These are phyloP conservation scores for Huntiella omanensis DNA, from an alignment of 2,329 filamentous ascomycete genomes.

Conservation along the genomic window DNA sequence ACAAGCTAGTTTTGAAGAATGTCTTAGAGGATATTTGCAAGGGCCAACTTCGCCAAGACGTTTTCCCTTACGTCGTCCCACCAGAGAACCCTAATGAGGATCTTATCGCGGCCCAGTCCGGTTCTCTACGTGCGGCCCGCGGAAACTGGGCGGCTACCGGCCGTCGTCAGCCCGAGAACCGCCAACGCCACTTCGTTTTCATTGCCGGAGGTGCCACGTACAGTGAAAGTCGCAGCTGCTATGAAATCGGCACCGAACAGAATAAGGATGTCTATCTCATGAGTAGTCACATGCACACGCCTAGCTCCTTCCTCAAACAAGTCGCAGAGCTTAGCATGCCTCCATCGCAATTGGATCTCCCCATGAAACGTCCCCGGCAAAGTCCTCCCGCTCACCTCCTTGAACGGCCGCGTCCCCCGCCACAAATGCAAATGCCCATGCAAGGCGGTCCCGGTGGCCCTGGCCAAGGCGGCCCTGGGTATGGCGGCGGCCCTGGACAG, in stretches of 20 bases:
- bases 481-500: neutral
- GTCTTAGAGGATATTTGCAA: conserved; percentile 58
- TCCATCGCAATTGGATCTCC: conserved; percentile 59
- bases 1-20: conserved; percentile 62
- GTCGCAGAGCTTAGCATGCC: conserved; percentile 61
- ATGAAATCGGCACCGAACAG: conserved; percentile 57
- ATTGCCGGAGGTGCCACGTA: conserved; percentile 92
- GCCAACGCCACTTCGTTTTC: conserved; percentile 81
- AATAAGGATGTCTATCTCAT: conserved; percentile 72
- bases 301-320: conserved; percentile 65
- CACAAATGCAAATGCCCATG: conserved; percentile 5
- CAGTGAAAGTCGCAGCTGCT: conserved; percentile 74
- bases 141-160: conserved; percentile 87
- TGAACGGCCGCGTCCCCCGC: conserved; percentile 30
- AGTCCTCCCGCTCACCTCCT: conserved; percentile 74
- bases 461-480: neutral
- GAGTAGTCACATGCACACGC: conserved; percentile 84
- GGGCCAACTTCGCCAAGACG: conserved; percentile 44
- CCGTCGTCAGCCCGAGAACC: conserved; percentile 53
- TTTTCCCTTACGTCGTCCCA: conserved; percentile 57
- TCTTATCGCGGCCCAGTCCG: conserved; percentile 35
- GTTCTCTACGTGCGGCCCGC: conserved; percentile 76
- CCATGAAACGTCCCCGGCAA: conserved; percentile 60
- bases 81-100: conserved; percentile 45
- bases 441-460: conserved; percentile 1